Evolutionary conservation across 768 basidiomycete genomes (phyloP).

Genomic region (Amanita rimosa): DNA sequence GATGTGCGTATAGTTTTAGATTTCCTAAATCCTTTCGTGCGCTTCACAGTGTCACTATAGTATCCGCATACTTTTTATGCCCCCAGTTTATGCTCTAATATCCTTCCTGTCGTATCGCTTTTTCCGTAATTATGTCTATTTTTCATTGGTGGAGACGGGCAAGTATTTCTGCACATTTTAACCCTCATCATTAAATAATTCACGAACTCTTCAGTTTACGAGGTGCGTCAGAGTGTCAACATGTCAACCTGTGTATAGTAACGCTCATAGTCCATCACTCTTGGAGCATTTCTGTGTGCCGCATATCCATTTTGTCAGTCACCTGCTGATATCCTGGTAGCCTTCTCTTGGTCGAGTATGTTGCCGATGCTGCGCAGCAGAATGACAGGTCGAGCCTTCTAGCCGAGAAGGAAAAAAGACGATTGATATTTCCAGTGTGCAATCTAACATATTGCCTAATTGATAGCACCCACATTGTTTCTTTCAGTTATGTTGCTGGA

Average conservation of each 20-base stretch:
- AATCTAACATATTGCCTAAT: neutral
- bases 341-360: slow-evolving; percentile 65
- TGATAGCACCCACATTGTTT: neutral
- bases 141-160: slow-evolving; percentile 17
- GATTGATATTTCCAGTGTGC: slow-evolving; percentile 44
- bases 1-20: slow-evolving; percentile 33
- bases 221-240: slow-evolving; percentile 23
- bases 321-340: slow-evolving; percentile 17
- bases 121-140: slow-evolving; percentile 54
- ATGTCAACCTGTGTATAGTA: too few relatives aligned
- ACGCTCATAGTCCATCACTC: slow-evolving; percentile 44
- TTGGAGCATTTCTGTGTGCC: slow-evolving; percentile 59
- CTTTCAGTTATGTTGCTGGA: slow-evolving; percentile 55
- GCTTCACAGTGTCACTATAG: slow-evolving; percentile 18
- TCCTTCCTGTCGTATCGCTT: slow-evolving; percentile 73
- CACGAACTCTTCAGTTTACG: slow-evolving; percentile 33
- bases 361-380: slow-evolving; percentile 46
- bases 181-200: neutral
- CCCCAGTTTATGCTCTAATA: slow-evolving; percentile 58
- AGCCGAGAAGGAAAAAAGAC: slow-evolving; percentile 55
- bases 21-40: neutral
- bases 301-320: neutral
- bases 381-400: slow-evolving; percentile 50
- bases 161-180: slow-evolving; percentile 15
- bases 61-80: slow-evolving; percentile 63